Percentiles rank a stretch among this genome's conserved stretches.
These are phyloP conservation scores for Nicotiana attenuata DNA, from an alignment of 257 asterid species.

Conservation along the genomic window DNA sequence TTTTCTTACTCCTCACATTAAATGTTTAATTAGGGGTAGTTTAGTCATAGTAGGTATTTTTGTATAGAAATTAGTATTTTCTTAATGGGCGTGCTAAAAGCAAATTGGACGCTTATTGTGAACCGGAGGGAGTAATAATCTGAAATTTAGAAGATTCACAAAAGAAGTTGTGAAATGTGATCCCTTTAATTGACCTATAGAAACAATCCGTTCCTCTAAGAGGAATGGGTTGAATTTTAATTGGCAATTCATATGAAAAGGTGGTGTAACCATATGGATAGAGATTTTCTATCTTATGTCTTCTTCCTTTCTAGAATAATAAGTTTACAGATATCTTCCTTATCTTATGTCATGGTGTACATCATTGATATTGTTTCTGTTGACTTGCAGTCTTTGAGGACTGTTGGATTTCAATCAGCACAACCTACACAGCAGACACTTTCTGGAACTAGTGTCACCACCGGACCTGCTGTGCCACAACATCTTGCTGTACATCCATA, in stretches of 20 bases:
- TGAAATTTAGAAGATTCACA: background rate
- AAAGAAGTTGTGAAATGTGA: background rate
- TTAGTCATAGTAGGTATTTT: no score
- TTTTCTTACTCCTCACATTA: no score
- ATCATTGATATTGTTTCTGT: constrained; percentile 8
- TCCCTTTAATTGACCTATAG: background rate
- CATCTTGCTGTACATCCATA: constrained; percentile 69
- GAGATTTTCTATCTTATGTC: background rate
- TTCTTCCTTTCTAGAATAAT: background rate
- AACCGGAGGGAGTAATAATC: no score
- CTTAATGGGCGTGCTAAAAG: no score
- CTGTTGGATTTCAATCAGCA: constrained; percentile 39
- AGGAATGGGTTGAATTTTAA: background rate
- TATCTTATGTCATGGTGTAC: background rate
- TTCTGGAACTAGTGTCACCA: constrained; percentile 47
- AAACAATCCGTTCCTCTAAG: background rate
- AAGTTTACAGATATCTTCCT: background rate
- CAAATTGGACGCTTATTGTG: no score
- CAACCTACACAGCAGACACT: constrained; percentile 52
- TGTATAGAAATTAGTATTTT: no score
- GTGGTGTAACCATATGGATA: background rate
- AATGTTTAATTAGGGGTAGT: no score
- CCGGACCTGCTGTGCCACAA: constrained; percentile 72
- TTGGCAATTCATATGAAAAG: background rate
- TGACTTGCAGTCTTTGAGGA: constrained; percentile 52